phyloP scores from a whole-genome alignment of 176 grass and related monocot species.

The Ensete ventricosum region DNA sequence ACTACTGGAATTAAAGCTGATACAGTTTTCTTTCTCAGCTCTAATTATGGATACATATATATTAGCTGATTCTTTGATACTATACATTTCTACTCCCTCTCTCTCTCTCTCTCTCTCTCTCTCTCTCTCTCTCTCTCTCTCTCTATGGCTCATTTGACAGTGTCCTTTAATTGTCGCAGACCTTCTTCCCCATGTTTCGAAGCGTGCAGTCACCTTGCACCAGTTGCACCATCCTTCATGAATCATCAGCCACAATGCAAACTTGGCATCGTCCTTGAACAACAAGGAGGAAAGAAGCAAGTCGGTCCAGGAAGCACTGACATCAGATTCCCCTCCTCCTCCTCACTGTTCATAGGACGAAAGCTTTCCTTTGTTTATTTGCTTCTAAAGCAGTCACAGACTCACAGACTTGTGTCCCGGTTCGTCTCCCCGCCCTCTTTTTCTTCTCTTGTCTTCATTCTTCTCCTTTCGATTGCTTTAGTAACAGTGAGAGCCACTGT shows the following conservation, averaged over 20 bases:
- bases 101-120: background rate
- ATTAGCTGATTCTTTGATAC: background rate
- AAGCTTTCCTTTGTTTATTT: background rate
- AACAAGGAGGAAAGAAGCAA: too few species aligned
- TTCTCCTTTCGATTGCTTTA: too few species aligned
- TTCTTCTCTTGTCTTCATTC: background rate
- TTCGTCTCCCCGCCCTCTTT: background rate
- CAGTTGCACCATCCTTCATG: too few species aligned
- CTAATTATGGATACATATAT: background rate
- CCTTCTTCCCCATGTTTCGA: too few species aligned
- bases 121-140: background rate
- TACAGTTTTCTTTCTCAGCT: background rate
- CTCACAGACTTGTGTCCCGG: background rate
- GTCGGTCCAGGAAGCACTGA: too few species aligned
- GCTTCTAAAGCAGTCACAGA: background rate
- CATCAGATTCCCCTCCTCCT: background rate
- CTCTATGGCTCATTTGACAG: background rate
- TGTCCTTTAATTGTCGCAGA: too few species aligned
- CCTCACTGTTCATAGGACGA: constrained; percentile 1
- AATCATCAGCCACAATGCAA: too few species aligned
- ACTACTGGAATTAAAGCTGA: background rate
- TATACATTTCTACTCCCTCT: background rate
- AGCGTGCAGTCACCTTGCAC: too few species aligned
- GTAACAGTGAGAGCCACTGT: too few species aligned
- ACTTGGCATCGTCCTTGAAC: too few species aligned